phyloP scores from a whole-genome alignment of 2,329 filamentous ascomycete genomes.

The Hypoxylon sp. region DNA sequence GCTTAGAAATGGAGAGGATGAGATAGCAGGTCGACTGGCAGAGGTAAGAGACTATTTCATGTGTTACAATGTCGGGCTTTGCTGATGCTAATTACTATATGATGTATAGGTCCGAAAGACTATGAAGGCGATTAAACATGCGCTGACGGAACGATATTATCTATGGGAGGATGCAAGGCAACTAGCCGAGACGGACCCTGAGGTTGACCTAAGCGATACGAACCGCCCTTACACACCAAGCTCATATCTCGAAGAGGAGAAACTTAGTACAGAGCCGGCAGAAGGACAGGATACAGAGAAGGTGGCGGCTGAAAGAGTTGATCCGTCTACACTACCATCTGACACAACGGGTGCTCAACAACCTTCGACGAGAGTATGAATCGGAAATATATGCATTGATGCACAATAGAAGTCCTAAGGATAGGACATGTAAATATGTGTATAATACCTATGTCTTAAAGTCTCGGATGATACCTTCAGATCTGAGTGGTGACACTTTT shows the following conservation, averaged over 20 bases:
- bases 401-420: constrained; percentile 19
- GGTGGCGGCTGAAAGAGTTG: constrained; percentile 26
- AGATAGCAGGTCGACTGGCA: constrained; percentile 69
- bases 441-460: constrained; percentile 11
- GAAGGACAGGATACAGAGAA: constrained; percentile 16
- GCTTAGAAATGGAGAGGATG: constrained; percentile 76
- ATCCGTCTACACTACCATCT: constrained; percentile 35
- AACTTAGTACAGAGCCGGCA: constrained; percentile 17
- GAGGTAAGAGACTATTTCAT: constrained; percentile 59
- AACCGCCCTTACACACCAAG: constrained; percentile 60
- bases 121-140: constrained; percentile 83
- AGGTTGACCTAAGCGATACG: constrained; percentile 66
- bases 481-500: not conserved
- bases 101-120: constrained; percentile 73
- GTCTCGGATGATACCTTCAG: constrained; percentile 15
- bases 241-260: constrained; percentile 49
- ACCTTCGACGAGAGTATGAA: constrained; percentile 37
- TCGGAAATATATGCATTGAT: constrained; percentile 9
- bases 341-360: constrained; percentile 32
- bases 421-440: constrained; percentile 35
- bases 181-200: constrained; percentile 71
- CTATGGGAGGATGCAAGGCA: constrained; percentile 80
- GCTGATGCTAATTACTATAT: constrained; percentile 17
- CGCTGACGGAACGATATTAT: constrained; percentile 87
- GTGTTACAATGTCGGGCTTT: not conserved